phyloP scores from a whole-genome alignment of 129 eudicot genomes.

The Glebionis coronaria region DNA sequence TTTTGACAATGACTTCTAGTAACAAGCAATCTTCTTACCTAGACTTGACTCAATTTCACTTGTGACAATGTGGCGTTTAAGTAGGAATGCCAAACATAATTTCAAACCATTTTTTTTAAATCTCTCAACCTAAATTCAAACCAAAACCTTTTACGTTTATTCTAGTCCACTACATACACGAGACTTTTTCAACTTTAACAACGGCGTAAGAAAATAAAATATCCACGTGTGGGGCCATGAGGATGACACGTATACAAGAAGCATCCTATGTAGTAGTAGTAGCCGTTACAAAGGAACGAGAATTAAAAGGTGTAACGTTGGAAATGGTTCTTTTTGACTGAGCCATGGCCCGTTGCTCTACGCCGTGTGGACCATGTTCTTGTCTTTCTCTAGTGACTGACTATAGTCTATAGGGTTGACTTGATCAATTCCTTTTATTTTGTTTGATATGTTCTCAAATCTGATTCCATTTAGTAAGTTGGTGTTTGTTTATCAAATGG shows the following conservation, averaged over 20 bases:
- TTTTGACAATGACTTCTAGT: too few species aligned
- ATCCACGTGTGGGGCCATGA: constrained; percentile 13
- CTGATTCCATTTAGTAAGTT: too few species aligned
- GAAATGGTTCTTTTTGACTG: neutral
- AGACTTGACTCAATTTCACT: too few species aligned
- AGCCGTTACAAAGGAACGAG: constrained; percentile 20
- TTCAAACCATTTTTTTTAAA: too few species aligned
- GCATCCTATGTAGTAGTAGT: constrained; percentile 29
- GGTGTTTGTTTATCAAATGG: too few species aligned
- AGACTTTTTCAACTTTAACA: constrained; percentile 5
- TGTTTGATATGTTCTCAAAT: too few species aligned
- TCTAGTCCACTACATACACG: neutral
- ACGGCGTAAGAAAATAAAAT: constrained; percentile 9
- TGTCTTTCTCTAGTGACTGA: neutral
- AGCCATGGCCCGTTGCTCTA: constrained; percentile 12
- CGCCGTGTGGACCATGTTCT: constrained; percentile 32
- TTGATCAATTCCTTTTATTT: constrained; percentile 21
- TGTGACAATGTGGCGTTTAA: too few species aligned
- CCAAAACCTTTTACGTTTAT: neutral
- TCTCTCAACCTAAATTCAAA: neutral
- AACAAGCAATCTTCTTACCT: too few species aligned
- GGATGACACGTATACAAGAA: constrained; percentile 15
- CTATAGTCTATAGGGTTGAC: constrained; percentile 30
- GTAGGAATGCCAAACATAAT: too few species aligned
- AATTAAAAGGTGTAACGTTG: neutral